Evolutionary conservation across 371 early-diverging fungal genomes (phyloP).

Genomic region (Rhizopus microsporus): DNA sequence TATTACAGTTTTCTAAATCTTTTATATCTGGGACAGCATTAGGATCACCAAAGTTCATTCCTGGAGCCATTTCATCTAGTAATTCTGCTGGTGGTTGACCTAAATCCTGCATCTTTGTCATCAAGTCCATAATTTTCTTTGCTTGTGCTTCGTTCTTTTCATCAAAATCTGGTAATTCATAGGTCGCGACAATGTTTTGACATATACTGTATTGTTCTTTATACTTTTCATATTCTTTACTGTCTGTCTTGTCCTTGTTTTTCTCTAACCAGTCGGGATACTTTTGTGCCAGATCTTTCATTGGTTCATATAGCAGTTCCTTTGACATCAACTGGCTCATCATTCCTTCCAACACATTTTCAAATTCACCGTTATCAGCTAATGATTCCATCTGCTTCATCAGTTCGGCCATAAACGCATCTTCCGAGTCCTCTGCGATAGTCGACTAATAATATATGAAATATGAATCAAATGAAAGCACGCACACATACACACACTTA

Average conservation of each 20-base stretch:
- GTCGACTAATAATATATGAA: slow-evolving; percentile 51
- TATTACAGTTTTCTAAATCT: slow-evolving; percentile 52
- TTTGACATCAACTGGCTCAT: slow-evolving; percentile 91
- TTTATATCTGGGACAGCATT: slow-evolving; percentile 77
- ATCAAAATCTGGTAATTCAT: slow-evolving; percentile 67
- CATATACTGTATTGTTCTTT: slow-evolving; percentile 74
- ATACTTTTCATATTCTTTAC: slow-evolving; percentile 73
- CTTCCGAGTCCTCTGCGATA: slow-evolving; percentile 62
- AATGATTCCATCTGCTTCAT: slow-evolving; percentile 89
- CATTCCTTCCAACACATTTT: slow-evolving; percentile 83
- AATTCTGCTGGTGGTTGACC: slow-evolving; percentile 93
- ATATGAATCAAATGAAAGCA: background rate
- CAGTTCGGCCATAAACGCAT: slow-evolving; percentile 83
- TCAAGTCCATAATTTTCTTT: slow-evolving; percentile 78
- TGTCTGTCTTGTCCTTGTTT: slow-evolving; percentile 67
- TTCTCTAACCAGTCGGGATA: slow-evolving; percentile 85
- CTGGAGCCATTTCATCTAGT: slow-evolving; percentile 88
- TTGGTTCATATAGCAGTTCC: slow-evolving; percentile 91
- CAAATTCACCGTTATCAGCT: slow-evolving; percentile 80
- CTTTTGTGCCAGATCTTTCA: slow-evolving; percentile 80
- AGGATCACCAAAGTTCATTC: slow-evolving; percentile 71
- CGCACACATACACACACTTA: slow-evolving; percentile 33
- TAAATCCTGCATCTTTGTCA: slow-evolving; percentile 95
- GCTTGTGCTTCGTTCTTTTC: slow-evolving; percentile 65
- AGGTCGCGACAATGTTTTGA: slow-evolving; percentile 74